These are phyloP conservation scores for Penicillium expansum DNA, from an alignment of 2,329 filamentous ascomycete species.

Conservation along the genomic window DNA sequence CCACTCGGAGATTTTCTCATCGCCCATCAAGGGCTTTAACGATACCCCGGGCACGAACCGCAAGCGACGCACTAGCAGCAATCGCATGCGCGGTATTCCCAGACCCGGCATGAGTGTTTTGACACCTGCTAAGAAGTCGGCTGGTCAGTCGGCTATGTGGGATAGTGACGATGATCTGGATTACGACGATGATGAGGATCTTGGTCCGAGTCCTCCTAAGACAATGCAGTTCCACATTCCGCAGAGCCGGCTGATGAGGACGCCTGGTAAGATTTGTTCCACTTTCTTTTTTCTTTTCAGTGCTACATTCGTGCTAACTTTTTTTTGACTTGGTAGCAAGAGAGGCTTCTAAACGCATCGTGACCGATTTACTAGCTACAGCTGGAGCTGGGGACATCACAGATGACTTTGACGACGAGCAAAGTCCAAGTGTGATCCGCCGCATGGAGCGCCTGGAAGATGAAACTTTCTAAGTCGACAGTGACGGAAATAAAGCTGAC, in stretches of 20 bases:
- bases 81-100: constrained; percentile 44
- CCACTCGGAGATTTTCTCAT: constrained; percentile 80
- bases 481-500: not conserved
- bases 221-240: constrained; percentile 55
- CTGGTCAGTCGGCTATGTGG: constrained; percentile 54
- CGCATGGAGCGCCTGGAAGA: constrained; percentile 44
- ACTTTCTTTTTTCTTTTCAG: not conserved
- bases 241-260: constrained; percentile 49
- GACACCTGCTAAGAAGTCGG: constrained; percentile 59
- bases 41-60: constrained; percentile 40
- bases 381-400: constrained; percentile 44
- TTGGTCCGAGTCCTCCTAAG: constrained; percentile 86
- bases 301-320: not conserved
- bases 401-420: constrained; percentile 38
- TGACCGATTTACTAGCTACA: constrained; percentile 48
- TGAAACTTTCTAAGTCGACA: constrained; percentile 44
- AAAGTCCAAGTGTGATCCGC: constrained; percentile 48
- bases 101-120: constrained; percentile 84
- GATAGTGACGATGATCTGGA: constrained; percentile 69
- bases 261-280: constrained; percentile 40
- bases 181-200: constrained; percentile 53
- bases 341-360: constrained; percentile 51
- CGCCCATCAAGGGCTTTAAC: constrained; percentile 55
- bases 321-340: constrained; percentile 37
- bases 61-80: constrained; percentile 43